Base-by-base conservation (phyloP, 371 early-diverging fungal genomes). In the Lichtheimia ramosa region DNA sequence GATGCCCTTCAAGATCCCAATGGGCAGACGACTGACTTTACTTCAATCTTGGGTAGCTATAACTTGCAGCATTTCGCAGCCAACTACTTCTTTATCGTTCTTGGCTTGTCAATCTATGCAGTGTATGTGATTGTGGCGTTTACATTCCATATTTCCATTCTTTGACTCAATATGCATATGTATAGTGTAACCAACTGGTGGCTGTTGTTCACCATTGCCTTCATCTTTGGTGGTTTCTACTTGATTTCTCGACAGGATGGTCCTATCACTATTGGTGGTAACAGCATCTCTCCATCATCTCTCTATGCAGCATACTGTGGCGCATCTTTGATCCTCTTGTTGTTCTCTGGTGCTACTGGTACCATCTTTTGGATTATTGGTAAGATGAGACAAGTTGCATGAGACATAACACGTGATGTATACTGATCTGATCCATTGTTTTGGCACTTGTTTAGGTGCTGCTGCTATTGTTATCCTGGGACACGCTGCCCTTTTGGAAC, bases 341-440 rank as follows among this genome's bases (percentile, higher is more conserved):
- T 83, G 51, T 73, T 89, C 62, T 85, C 85, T 27, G 85, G 85
- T 5, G 80, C 85, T 43, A 80, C 86, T 5, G 83, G 85, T 14
- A 79, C 83, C 21, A 71, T 89, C 41, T 88, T 89, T 48, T 89
- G 88, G 88, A 81, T 88, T 58, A 71, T 86, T 59, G 86, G 86
- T 83, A 79, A 59, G 76, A 70, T 24, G 50, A 23, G 50, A 10
- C 34, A 10, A 8, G 10, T 34, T 34, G 34, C 34, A 34, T 16
- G 24, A 50, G 23, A 39, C 15, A 27, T 51, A 43, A 3, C 28
- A 50, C 50, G 23, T 50, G 50, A 50, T 8, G 10, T 1, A 6
- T 1, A 4, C 34, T 34, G 34, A 34, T 10, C 34, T 8, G 34
- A 34, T 34, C 34, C 34, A 34, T 34, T 34, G 34, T 34, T 34